Base-by-base conservation (phyloP, 352 stramenopile species). In the Phytophthora palmivora region DNA sequence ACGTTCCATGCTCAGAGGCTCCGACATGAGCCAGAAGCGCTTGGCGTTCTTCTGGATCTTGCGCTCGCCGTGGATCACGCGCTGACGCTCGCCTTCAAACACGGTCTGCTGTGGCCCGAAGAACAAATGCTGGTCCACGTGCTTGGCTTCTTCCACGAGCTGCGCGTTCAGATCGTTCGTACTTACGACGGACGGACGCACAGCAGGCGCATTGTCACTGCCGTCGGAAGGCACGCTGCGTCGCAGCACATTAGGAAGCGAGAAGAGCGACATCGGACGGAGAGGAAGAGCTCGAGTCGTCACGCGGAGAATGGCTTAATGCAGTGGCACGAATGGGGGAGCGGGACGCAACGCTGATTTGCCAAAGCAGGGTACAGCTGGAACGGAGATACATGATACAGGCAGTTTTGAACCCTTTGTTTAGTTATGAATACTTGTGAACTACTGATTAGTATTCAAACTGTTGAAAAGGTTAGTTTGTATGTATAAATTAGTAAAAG, bases 21-120 rank as follows among this genome's bases (percentile, higher is more conserved):
- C 87, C 18, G 87, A 96, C 70, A 91, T 86, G 42, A 96, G 74
- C 87, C 86, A 96, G 56, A 87, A 91, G 42, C 79, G 76, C 57
- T 90, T 91, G 41, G 48, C 67, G 63, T 82, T 94, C 76, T 96
- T 96, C 54, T 90, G 76, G 48, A 96, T 92, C 67, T 90, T 92
- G 63, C 87, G 87, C 65, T 96, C 87, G 45, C 85, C 79, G 55
- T 95, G 87, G 72, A 95, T 90, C 55, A 90, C 87, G 65, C 84
- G 87, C 66, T 84, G 86, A 56, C 82, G 81, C 47, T 92, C 86
- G 58, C 79, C 83, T 19, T 93, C 84, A 19, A 91, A 92, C 9
- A 94, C 78, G 7, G 69, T 72, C 36, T 86, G 70, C 44, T 89
- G 82, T 26, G 87, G 87, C 0, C 87, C 87, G 58, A 93, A 95